A percentile compares a stretch with the other conserved stretches of the same genome.
Evolutionary conservation across 352 stramenopile genomes (phyloP).

Genomic region (Phytophthora sojae): DNA sequence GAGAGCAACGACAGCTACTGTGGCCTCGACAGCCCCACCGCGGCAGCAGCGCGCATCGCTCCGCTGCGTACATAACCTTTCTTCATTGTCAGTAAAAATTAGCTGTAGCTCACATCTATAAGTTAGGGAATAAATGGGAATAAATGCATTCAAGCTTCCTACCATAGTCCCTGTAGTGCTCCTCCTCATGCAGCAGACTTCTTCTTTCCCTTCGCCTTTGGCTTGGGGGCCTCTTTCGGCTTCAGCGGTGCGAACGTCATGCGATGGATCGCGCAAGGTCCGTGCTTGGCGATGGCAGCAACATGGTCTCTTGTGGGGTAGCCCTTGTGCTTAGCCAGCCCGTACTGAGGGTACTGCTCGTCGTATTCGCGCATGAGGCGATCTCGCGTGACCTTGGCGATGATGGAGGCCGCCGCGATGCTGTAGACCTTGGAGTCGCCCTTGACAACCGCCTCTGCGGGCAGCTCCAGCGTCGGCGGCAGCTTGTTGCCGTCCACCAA

Average conservation of each 20-base stretch:
- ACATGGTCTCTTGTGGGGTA: slow-evolving; percentile 96
- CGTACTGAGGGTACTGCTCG: slow-evolving; percentile 93
- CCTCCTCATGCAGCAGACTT: slow-evolving; percentile 9
- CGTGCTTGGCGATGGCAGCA: slow-evolving; percentile 86
- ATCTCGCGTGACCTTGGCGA: slow-evolving; percentile 98
- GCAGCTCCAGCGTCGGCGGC: slow-evolving; percentile 86
- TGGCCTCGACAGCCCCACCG: slow-evolving; percentile 31
- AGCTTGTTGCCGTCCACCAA: slow-evolving; percentile 97
- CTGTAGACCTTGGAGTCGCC: slow-evolving; percentile 96
- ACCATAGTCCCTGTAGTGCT: neutral
- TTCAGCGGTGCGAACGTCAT: slow-evolving; percentile 97
- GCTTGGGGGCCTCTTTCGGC: slow-evolving; percentile 50
- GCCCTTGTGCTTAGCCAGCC: slow-evolving; percentile 97
- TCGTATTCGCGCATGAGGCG: slow-evolving; percentile 97
- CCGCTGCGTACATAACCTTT: slow-evolving; percentile 33
- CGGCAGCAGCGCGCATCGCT: slow-evolving; percentile 24
- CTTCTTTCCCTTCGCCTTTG: slow-evolving; percentile 21
- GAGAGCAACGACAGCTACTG: slow-evolving; percentile 45
- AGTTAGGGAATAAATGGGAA: slow-evolving; percentile 27
- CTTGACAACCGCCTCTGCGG: slow-evolving; percentile 94
- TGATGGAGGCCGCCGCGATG: slow-evolving; percentile 98
- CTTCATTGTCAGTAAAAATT: slow-evolving; percentile 13
- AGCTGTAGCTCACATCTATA: slow-evolving; percentile 19
- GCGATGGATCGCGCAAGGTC: slow-evolving; percentile 95
- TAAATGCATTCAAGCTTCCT: slow-evolving; percentile 24